A percentile compares a stretch with the other conserved stretches of the same genome.
These are phyloP conservation scores for Vanrija sp. DNA, from an alignment of 1,284 basidiomycete species.

Conservation along the genomic window DNA sequence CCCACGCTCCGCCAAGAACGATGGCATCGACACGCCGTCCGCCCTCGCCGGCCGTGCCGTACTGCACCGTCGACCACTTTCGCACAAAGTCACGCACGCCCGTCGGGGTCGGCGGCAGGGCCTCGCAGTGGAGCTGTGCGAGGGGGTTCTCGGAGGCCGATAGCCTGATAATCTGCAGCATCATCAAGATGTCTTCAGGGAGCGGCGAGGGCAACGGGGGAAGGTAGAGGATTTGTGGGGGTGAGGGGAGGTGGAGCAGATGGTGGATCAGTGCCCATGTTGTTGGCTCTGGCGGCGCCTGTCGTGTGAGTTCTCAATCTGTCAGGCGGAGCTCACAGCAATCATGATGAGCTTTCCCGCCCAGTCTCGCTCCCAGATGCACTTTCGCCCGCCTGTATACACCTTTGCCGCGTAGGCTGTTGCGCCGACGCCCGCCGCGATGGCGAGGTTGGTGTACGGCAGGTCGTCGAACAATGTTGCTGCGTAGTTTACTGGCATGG, in stretches of 20 bases:
- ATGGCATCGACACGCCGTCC: constrained; percentile 47
- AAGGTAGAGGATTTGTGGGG: constrained; percentile 48
- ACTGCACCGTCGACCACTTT: constrained; percentile 36
- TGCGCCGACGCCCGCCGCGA: constrained; percentile 16
- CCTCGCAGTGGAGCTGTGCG: constrained; percentile 45
- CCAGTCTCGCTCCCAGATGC: constrained; percentile 49
- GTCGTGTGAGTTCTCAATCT: neutral
- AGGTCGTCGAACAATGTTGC: too few species aligned
- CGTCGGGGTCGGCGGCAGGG: constrained; percentile 34
- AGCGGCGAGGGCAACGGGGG: constrained; percentile 41
- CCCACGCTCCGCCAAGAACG: constrained; percentile 45
- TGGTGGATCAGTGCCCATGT: constrained; percentile 41
- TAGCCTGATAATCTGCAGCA: constrained; percentile 44
- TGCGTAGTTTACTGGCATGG: too few species aligned
- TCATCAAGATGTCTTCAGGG: constrained; percentile 37
- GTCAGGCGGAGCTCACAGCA: constrained; percentile 25
- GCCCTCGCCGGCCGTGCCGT: constrained; percentile 38
- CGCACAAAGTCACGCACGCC: constrained; percentile 40
- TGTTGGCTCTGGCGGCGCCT: constrained; percentile 44
- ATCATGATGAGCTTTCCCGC: constrained; percentile 48
- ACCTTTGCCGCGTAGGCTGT: constrained; percentile 27
- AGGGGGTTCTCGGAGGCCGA: constrained; percentile 28
- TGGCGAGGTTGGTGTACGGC: constrained; percentile 13
- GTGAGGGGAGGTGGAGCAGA: constrained; percentile 43
- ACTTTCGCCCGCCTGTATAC: constrained; percentile 37